Evolutionary conservation across 2,329 filamentous ascomycete species (phyloP), one percentile per base, ranked within the genome.

Genomic region (Juglanconis sp.): DNA sequence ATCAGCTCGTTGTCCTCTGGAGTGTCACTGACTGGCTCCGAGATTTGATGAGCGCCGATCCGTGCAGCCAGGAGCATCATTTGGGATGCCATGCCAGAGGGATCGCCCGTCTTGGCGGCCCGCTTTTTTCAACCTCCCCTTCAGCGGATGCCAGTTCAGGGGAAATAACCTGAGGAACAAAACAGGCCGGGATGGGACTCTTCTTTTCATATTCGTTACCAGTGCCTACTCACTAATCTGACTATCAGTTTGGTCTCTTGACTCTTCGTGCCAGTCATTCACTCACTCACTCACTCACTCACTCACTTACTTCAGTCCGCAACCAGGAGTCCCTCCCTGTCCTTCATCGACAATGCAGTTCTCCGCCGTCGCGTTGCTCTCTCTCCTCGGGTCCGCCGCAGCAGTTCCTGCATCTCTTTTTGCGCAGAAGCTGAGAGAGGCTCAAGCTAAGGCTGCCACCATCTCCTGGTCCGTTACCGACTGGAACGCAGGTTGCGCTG

Each of bases 401-500:
- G 53, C 58, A 15, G 49, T 51, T 38, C 58, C 50, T 30, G 44
- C 44, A 17, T 17, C 44, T 47, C 44, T 47, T 8, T 17, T 11
- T 30, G 44, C 17, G 13, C 46, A 15, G 40, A 52, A 48, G 11
- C 9, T 56, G 7, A 40, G 50, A 38, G 46, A 60, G 47, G 35
- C 53, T 17, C 44, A 56, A 42, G 34, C 8, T 10, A 42, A 54
- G 30, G 58, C 46, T 30, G 31, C 48, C 35, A 40, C 47, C 38
- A 60, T 56, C 40, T 57, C 54, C 13, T 64, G 63, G 63, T 47
- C 40, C 34, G 46, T 62, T 10, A 53, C 54, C 9, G 38, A 46
- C n/a, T 64, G 60, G 60, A 56, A 48, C 17, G 63, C 47, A 10
- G 60, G 57, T 15, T 60, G 60, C 48, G 42, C 52, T 8, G 17